Evolutionary conservation across 371 early-diverging fungal species (phyloP), one percentile per base, ranked within the genome.

Genomic region (Mortierella polycephala): DNA sequence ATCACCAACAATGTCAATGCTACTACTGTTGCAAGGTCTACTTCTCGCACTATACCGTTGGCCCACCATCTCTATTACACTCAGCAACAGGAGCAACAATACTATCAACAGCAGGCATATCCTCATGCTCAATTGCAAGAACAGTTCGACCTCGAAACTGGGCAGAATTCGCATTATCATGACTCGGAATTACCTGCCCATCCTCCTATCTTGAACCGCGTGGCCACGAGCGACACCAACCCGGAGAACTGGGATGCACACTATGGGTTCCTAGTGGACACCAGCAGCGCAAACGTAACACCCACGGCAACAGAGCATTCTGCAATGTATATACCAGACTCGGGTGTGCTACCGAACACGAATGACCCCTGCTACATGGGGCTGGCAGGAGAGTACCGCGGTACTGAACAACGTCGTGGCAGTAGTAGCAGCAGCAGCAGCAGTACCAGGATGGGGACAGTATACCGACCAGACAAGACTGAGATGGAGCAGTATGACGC

Each of bases 401-500:
- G 49, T 13, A n/a, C 50, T 7, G 44, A 2, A 50, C 30, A 50
- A n/a, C 49, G 49, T 40, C 57, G 54, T 49, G 37, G 50, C 37
- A 58, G 58, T 30, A 51, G 30, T n/a, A 20, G 51, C 4, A 44
- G 52, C 39, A n/a, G 52, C 52, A 21, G 18, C 56, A 12, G 42
- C 16, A 44, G 64, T 30, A 30, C 61, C 11, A 65, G 16, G 42
- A 39, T 53, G 21, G 20, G 42, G 18, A 13, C 20, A 40, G 64
- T 70, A 12, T 70, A 70, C 45, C 45, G 18, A 13, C 71, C 71
- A 1, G 64, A 47, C 50, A 70, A 52, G 55, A 64, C 59, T 6
- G 71, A 70, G 42, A 23, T 64, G 18, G 71, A 70, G 50, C 71
- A 70, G 2, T 70, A 70, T 20, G 56, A 70, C 14, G 47, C 58